Conservation (phyloP, 2,329 filamentous ascomycete species). For the Talaromyces marneffei region DNA sequence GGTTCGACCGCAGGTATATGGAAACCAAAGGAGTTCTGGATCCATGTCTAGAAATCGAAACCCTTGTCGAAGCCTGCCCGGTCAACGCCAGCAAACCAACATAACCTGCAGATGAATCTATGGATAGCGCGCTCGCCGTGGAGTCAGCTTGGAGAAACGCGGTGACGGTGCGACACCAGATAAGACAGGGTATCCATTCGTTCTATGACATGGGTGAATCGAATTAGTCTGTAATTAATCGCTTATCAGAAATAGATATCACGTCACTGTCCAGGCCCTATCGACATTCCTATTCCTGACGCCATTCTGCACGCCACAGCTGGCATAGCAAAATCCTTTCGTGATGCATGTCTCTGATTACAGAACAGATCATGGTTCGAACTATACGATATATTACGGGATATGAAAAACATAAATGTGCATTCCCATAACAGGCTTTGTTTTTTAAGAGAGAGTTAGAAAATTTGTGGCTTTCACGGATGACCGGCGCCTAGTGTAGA, state of each 20-base stretch:
- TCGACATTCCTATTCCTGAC: neutral
- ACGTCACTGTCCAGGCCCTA: neutral
- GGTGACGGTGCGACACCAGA: neutral
- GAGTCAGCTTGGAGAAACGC: neutral
- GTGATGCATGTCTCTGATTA: neutral
- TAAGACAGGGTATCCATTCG: neutral
- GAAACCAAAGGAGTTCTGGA: neutral
- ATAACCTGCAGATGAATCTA: neutral
- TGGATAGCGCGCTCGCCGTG: neutral
- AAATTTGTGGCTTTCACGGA: neutral
- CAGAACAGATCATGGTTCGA: neutral
- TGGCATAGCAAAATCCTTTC: neutral
- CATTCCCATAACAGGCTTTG: neutral
- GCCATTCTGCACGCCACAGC: conserved; percentile 1
- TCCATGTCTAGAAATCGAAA: neutral
- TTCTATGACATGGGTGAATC: neutral
- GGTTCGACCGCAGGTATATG: neutral
- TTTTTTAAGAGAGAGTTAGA: no score
- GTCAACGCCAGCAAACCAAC: neutral
- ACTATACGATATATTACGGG: neutral
- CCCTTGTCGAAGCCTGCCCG: neutral
- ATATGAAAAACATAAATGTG: neutral
- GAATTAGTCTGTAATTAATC: neutral
- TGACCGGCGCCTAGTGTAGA: neutral
- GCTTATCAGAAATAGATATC: neutral